A percentile compares a stretch with the other conserved stretches of the same genome.
Evolutionary conservation across 768 basidiomycete genomes (phyloP).

Genomic region (Fomitopsis serialis): DNA sequence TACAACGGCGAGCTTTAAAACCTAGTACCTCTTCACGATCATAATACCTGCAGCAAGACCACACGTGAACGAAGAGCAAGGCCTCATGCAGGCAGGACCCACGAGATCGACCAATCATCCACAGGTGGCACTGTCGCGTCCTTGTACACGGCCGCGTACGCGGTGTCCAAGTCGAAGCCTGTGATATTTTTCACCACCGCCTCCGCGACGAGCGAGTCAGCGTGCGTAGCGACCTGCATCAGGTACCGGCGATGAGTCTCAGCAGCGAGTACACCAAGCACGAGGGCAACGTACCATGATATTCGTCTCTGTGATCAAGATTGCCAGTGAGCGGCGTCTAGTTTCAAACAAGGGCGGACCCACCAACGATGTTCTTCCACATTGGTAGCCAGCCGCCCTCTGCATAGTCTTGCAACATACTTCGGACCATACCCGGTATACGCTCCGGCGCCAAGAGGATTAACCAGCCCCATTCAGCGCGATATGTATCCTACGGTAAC

Average conservation of each 20-base stretch:
- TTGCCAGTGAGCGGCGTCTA: not conserved
- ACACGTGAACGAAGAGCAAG: not conserved
- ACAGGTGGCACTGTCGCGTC: conserved; percentile 62
- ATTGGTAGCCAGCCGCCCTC: conserved; percentile 85
- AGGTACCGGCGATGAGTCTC: not conserved
- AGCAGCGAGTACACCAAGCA: not conserved
- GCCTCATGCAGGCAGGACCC: conserved; percentile 14
- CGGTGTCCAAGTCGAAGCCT: conserved; percentile 56
- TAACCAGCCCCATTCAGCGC: conserved; percentile 76
- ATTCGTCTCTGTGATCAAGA: conserved; percentile 52
- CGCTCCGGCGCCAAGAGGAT: conserved; percentile 74
- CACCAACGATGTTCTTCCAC: conserved; percentile 84
- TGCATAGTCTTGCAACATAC: conserved; percentile 76
- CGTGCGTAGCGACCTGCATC: conserved; percentile 65
- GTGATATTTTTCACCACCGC: conserved; percentile 61
- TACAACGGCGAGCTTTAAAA: not conserved
- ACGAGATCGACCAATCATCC: conserved; percentile 49
- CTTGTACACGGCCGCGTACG: conserved; percentile 73
- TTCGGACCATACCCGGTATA: conserved; percentile 68
- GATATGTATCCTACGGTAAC: conserved; percentile 61
- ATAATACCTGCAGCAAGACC: conserved; percentile 39
- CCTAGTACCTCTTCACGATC: conserved; percentile 63
- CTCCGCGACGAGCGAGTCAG: conserved; percentile 72
- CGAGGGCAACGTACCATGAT: conserved; percentile 53
- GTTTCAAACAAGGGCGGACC: conserved; percentile 3